Percentiles rank a stretch among this genome's conserved stretches.
Conservation (phyloP, 176 grass and related monocot species). For the Phoenix dactylifera region DNA sequence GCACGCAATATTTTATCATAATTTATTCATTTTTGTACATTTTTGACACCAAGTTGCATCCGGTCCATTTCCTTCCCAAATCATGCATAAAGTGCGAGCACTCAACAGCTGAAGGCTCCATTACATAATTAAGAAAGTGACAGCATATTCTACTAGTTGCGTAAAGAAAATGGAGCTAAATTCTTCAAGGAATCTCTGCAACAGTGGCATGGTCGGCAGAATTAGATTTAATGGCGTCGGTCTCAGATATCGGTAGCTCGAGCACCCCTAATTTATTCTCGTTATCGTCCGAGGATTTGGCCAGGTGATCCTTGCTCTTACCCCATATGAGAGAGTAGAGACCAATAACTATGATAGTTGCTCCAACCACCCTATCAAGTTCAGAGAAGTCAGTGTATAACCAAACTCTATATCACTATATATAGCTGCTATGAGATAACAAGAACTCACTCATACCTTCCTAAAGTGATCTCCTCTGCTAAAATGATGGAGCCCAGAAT, state of each 20-base stretch:
- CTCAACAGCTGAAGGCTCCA: no score
- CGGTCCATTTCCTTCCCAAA: no score
- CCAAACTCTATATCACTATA: no score
- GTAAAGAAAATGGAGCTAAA: background rate
- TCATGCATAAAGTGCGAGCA: no score
- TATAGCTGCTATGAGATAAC: no score
- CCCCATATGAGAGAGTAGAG: constrained; percentile 78
- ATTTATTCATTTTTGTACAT: no score
- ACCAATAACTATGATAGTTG: constrained; percentile 48
- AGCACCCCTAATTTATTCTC: constrained; percentile 6
- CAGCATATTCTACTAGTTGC: no score
- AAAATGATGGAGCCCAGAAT: constrained; percentile 53
- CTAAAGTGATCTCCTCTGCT: constrained; percentile 46
- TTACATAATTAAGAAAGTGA: no score
- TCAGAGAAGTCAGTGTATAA: background rate
- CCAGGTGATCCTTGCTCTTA: constrained; percentile 48
- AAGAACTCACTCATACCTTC: constrained; percentile 36
- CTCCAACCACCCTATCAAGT: constrained; percentile 43
- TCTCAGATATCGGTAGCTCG: constrained; percentile 18
- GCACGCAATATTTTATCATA: no score
- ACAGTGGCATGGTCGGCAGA: constrained; percentile 8
- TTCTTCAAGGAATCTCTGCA: constrained; percentile 3
- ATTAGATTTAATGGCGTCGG: constrained; percentile 11
- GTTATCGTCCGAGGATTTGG: background rate
- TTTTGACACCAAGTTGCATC: no score